phyloP scores from a whole-genome alignment of 352 stramenopile genomes.

The Phytophthora citricola region DNA sequence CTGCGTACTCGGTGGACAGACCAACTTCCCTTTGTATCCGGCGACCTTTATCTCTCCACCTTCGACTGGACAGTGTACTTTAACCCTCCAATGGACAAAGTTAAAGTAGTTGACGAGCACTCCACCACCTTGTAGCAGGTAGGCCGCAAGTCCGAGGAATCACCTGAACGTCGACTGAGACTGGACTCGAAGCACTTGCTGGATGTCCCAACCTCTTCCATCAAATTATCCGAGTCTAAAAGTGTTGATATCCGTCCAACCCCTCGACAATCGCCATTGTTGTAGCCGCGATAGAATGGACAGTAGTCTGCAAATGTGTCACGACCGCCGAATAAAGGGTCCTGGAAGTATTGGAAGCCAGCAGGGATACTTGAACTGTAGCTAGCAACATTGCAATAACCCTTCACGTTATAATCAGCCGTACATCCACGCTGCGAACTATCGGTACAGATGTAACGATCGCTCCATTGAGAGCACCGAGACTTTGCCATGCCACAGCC shows the following conservation, averaged over 20 bases:
- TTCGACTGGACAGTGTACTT: constrained; percentile 66
- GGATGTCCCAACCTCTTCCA: constrained; percentile 57
- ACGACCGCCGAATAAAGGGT: constrained; percentile 57
- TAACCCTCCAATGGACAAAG: constrained; percentile 54
- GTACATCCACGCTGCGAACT: constrained; percentile 58
- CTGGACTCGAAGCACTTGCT: constrained; percentile 83
- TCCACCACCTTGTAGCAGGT: constrained; percentile 68
- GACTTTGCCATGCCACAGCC: constrained; percentile 70
- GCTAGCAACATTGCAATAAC: constrained; percentile 75
- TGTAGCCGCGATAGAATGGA: constrained; percentile 79
- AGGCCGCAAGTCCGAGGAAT: constrained; percentile 39
- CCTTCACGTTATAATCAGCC: constrained; percentile 70
- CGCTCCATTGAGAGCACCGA: constrained; percentile 72
- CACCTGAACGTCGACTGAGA: constrained; percentile 52
- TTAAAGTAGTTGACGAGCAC: constrained; percentile 50
- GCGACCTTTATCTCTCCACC: constrained; percentile 61
- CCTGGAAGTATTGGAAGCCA: constrained; percentile 85
- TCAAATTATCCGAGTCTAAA: constrained; percentile 46
- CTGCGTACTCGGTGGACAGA: constrained; percentile 52
- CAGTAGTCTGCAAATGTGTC: constrained; percentile 84
- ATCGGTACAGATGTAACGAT: constrained; percentile 70
- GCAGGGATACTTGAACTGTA: constrained; percentile 76
- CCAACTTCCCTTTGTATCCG: constrained; percentile 56
- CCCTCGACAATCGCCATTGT: constrained; percentile 77
- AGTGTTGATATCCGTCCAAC: constrained; percentile 54